Evolutionary conservation across 2,329 filamentous ascomycete genomes (phyloP).

Genomic region (Orbilia javanica): DNA sequence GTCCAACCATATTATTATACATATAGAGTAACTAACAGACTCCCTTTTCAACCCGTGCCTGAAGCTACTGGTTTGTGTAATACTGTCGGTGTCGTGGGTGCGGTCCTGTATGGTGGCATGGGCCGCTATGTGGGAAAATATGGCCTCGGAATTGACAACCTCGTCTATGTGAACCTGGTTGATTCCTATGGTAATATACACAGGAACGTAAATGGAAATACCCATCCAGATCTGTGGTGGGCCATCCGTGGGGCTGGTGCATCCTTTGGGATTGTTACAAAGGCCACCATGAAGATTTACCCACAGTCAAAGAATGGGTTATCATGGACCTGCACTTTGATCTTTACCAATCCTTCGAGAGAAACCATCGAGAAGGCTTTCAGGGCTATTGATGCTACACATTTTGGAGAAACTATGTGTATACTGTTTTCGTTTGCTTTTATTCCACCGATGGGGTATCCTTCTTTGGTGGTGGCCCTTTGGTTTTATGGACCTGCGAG

Average conservation of each 20-base stretch:
- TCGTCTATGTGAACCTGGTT: constrained; percentile 66
- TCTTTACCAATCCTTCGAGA: constrained; percentile 60
- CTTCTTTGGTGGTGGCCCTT: background rate
- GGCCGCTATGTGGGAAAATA: constrained; percentile 58
- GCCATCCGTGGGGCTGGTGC: constrained; percentile 65
- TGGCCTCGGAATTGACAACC: constrained; percentile 65
- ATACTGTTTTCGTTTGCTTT: background rate
- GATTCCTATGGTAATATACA: constrained; percentile 65
- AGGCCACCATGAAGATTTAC: constrained; percentile 65
- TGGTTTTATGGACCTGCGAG: constrained; percentile 54
- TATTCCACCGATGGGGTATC: background rate
- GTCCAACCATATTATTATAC: too few species aligned
- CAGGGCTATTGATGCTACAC: background rate
- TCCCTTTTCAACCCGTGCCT: background rate
- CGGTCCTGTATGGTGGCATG: constrained; percentile 46
- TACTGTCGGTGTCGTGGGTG: constrained; percentile 27
- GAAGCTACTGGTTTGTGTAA: constrained; percentile 35
- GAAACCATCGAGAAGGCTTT: background rate
- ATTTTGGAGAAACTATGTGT: background rate
- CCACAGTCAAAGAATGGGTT: constrained; percentile 57
- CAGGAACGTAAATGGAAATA: constrained; percentile 60
- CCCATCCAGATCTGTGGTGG: constrained; percentile 66
- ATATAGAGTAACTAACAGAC: too few species aligned
- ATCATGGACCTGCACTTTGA: constrained; percentile 62
- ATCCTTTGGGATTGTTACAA: constrained; percentile 67